phyloP scores from a whole-genome alignment of 2,329 filamentous ascomycete species.

The Monosporascus sp. region DNA sequence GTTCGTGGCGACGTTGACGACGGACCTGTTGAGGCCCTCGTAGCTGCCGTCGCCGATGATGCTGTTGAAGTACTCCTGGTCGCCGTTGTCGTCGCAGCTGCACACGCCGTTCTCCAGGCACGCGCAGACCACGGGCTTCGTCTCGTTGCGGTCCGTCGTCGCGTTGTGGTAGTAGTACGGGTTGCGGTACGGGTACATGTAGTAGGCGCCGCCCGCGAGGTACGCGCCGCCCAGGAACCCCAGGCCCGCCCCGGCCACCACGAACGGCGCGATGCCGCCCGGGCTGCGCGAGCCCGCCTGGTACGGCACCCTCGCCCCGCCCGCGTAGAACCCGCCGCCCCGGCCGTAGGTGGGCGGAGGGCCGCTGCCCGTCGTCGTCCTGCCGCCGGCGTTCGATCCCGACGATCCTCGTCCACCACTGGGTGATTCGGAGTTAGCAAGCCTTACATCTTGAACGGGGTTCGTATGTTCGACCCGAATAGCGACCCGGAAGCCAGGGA shows the following conservation, averaged over 20 bases:
- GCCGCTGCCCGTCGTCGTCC: conserved; percentile 54
- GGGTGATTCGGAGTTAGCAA: conserved; percentile 7
- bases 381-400: conserved; percentile 41
- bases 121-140: conserved; percentile 54
- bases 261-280: conserved; percentile 47
- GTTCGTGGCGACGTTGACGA: conserved; percentile 57
- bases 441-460: neutral
- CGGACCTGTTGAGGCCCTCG: conserved; percentile 50
- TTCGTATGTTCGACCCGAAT: too few species aligned
- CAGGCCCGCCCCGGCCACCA: conserved; percentile 43
- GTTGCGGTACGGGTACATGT: conserved; percentile 49
- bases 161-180: conserved; percentile 44
- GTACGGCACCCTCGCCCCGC: conserved; percentile 60
- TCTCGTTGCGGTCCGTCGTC: conserved; percentile 50
- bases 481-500: too few species aligned
- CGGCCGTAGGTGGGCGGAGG: conserved; percentile 49
- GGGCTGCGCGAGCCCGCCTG: conserved; percentile 42
- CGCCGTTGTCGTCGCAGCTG: conserved; percentile 60
- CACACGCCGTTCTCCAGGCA: conserved; percentile 50
- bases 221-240: conserved; percentile 57
- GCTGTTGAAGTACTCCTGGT: conserved; percentile 53
- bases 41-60: conserved; percentile 64
- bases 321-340: conserved; percentile 60
- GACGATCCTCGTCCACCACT: conserved; percentile 22
- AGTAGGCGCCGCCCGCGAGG: conserved; percentile 42